Evolutionary conservation across 768 basidiomycete species (phyloP), one percentile per base, ranked within the genome.

Genomic region (Dacryopinax spathularia): DNA sequence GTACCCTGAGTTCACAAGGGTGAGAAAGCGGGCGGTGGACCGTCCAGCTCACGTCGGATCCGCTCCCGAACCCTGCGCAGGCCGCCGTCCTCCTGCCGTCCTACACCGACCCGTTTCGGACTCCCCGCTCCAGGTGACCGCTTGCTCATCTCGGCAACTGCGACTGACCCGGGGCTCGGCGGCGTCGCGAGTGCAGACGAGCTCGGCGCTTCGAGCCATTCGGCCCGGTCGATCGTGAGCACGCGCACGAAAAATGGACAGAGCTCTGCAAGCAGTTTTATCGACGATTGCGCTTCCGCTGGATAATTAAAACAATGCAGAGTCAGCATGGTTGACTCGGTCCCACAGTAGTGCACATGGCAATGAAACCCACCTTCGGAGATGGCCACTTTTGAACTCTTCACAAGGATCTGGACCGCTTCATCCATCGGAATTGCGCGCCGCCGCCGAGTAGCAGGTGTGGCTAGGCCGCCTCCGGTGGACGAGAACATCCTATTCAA

Each of bases 211-310:
- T 82, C 81, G 10, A 82, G 68, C 81, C 71, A 82, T 33, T 80
- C 80, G 65, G 80, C 77, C 34, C 84, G 81, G 12, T 75, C 80
- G 22, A 90, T 80, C 64, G 80, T 77, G 6, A 90, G 76, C 63
- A 76, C 78, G 70, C 79, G 83, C 61, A 91, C 73, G 77, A 91
- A 91, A 75, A 91, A 91, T 1, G 89, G 88, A 69, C 89, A 91
- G 13, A 90, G 75, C 39, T 79, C 78, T 18, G 80, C 77, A 60
- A 91, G 78, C 72, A 91, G 77, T 27, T 75, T 74, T 48, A 91
- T 72, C 1, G 88, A 89, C 70, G 91, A 88, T 48, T 79, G 81
- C 1, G 89, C 88, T 73, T 91, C 89, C 10, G 85, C 84, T 68
- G 22, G 29, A 25, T n/a, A 41, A 7, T 41, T 41, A 34, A 60